Percentiles rank a stretch among this genome's conserved stretches.
Evolutionary conservation across 345 rosid species (phyloP).

Genomic region (Mercurialis annua): DNA sequence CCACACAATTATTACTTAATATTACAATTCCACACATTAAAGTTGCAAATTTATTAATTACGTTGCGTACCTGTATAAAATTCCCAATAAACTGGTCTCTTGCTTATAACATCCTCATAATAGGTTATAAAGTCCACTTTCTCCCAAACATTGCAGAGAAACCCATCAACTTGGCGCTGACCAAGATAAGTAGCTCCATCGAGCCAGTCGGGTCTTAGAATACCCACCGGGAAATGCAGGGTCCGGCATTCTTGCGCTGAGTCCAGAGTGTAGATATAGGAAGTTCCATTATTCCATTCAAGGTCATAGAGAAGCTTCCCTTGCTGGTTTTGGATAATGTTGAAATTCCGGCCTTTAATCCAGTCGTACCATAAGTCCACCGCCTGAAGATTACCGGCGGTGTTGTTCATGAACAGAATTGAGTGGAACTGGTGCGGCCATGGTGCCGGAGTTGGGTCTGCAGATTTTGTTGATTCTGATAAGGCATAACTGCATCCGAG

Average conservation of each 20-base stretch:
- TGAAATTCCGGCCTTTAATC: slow-evolving; percentile 64
- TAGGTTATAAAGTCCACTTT: slow-evolving; percentile 64
- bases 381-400: slow-evolving; percentile 43
- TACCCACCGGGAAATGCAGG: slow-evolving; percentile 43
- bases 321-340: slow-evolving; percentile 61
- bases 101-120: slow-evolving; percentile 56
- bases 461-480: slow-evolving; percentile 14
- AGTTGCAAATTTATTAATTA: neutral
- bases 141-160: slow-evolving; percentile 60
- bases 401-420: slow-evolving; percentile 52
- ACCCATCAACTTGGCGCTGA: slow-evolving; percentile 40
- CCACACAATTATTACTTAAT: neutral
- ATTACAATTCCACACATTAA: neutral
- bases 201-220: slow-evolving; percentile 60
- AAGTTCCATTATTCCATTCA: slow-evolving; percentile 67
- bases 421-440: slow-evolving; percentile 74
- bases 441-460: slow-evolving; percentile 46
- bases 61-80: slow-evolving; percentile 42
- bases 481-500: neutral
- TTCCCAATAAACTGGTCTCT: slow-evolving; percentile 63
- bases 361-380: slow-evolving; percentile 72
- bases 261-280: slow-evolving; percentile 46
- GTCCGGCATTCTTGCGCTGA: slow-evolving; percentile 36
- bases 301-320: slow-evolving; percentile 50
- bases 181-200: slow-evolving; percentile 62